Evolutionary conservation across 345 rosid species (phyloP).

Genomic region (Ceriops decandra): DNA sequence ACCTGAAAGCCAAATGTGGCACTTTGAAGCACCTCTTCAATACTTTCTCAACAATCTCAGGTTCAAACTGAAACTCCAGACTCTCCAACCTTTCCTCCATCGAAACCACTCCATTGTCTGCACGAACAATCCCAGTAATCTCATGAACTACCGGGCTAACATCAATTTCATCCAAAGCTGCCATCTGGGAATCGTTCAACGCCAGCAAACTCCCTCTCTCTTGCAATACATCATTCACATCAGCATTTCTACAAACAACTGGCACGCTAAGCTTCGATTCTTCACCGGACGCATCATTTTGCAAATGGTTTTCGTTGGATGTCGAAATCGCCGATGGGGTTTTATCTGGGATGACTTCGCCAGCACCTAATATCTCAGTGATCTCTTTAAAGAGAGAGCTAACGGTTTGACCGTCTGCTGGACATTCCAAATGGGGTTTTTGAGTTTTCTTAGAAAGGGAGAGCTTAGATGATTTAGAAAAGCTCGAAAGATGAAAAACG

Average conservation of each 20-base stretch:
- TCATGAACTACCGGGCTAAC: constrained; percentile 49
- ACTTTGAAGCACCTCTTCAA: constrained; percentile 72
- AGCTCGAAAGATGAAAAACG: constrained; percentile 29
- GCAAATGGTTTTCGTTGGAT: constrained; percentile 17
- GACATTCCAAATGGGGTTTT: constrained; percentile 25
- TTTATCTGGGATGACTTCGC: constrained; percentile 25
- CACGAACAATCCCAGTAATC: constrained; percentile 50
- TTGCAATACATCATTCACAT: constrained; percentile 7
- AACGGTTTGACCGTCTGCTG: constrained; percentile 25
- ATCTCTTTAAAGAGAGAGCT: constrained; percentile 59
- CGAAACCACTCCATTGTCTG: constrained; percentile 28
- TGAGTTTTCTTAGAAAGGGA: constrained; percentile 19
- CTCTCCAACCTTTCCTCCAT: constrained; percentile 67
- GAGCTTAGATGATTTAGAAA: constrained; percentile 36
- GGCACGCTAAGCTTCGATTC: constrained; percentile 23
- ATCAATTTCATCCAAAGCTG: constrained; percentile 30
- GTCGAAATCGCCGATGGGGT: constrained; percentile 26
- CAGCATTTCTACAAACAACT: constrained; percentile 53
- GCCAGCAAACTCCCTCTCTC: constrained; percentile 9
- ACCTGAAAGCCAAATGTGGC: constrained; percentile 67
- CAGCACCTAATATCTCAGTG: constrained; percentile 48
- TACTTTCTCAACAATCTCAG: constrained; percentile 65
- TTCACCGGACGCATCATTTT: background rate
- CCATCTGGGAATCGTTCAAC: constrained; percentile 16
- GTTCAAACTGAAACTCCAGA: constrained; percentile 38